Evolutionary conservation across 208 protist species (phyloP).

Genomic region (Blechomonas ayalai): DNA sequence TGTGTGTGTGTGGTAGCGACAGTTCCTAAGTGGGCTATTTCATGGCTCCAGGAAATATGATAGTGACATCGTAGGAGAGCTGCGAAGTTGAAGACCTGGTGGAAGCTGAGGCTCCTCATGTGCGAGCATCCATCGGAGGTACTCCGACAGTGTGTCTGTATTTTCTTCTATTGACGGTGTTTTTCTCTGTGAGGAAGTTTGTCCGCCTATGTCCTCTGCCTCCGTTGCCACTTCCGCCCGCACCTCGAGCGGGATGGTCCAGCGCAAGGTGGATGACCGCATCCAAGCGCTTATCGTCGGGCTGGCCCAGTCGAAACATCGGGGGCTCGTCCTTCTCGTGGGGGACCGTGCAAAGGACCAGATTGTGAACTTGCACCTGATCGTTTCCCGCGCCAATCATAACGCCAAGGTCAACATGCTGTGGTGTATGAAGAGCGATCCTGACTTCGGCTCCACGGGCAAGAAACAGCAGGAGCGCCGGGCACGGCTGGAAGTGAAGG

Average conservation of each 20-base stretch:
- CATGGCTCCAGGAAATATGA: not conserved
- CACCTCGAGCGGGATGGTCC: slow-evolving; percentile 27
- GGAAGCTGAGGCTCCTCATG: not conserved
- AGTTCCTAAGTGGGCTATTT: no score
- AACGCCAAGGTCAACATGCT: slow-evolving; percentile 96
- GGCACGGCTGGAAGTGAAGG: slow-evolving; percentile 93
- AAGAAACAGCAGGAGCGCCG: slow-evolving; percentile 92
- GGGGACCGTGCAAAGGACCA: slow-evolving; percentile 97
- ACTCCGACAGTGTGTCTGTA: no score
- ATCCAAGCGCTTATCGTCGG: slow-evolving; percentile 96
- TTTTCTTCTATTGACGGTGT: no score
- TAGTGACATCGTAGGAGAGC: not conserved
- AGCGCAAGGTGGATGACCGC: slow-evolving; percentile 93
- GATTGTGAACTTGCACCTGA: slow-evolving; percentile 98
- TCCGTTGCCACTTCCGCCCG: slow-evolving; percentile 35
- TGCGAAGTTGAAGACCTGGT: not conserved
- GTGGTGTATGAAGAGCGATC: slow-evolving; percentile 99
- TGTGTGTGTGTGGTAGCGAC: not conserved
- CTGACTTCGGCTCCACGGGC: slow-evolving; percentile 94
- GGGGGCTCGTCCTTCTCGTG: slow-evolving; percentile 97
- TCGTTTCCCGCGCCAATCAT: slow-evolving; percentile 96
- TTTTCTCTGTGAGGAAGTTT: not conserved
- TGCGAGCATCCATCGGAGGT: not conserved
- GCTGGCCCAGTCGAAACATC: slow-evolving; percentile 92
- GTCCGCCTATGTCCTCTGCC: not conserved